Evolutionary conservation across 495 filamentous ascomycete genomes (phyloP).

Genomic region (Tuber aestivum): DNA sequence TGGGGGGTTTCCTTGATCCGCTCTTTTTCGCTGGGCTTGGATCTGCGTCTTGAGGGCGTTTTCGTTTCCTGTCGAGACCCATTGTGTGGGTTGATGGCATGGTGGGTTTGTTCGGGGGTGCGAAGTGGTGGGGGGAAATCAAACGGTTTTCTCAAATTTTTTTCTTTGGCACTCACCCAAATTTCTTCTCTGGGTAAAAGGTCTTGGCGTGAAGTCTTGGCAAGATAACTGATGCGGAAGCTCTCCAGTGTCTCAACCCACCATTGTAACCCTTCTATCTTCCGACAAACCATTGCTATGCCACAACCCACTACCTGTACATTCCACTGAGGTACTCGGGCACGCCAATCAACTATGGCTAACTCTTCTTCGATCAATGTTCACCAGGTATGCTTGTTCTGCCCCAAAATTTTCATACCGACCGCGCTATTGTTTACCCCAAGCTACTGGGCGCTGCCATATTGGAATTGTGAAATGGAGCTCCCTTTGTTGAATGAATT

Average conservation of each 20-base stretch:
- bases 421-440: too few species aligned
- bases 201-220: background rate
- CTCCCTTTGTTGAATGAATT: too few species aligned
- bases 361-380: too few species aligned
- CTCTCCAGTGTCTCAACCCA: too few species aligned
- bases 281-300: background rate
- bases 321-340: too few species aligned
- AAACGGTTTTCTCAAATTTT: background rate
- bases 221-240: background rate
- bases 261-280: background rate
- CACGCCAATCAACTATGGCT: too few species aligned
- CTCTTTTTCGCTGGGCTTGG: slow-evolving; percentile 23
- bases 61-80: slow-evolving; percentile 37
- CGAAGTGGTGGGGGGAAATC: background rate
- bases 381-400: too few species aligned
- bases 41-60: slow-evolving; percentile 32
- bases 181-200: background rate
- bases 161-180: background rate
- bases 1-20: slow-evolving; percentile 15
- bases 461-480: too few species aligned
- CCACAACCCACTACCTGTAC: background rate
- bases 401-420: too few species aligned
- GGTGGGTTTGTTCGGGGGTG: background rate
- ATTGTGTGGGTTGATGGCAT: slow-evolving; percentile 14
- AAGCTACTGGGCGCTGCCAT: too few species aligned